These are phyloP conservation scores for Exophiala dermatitidis DNA, from an alignment of 2,329 filamentous ascomycete genomes.

Conservation along the genomic window DNA sequence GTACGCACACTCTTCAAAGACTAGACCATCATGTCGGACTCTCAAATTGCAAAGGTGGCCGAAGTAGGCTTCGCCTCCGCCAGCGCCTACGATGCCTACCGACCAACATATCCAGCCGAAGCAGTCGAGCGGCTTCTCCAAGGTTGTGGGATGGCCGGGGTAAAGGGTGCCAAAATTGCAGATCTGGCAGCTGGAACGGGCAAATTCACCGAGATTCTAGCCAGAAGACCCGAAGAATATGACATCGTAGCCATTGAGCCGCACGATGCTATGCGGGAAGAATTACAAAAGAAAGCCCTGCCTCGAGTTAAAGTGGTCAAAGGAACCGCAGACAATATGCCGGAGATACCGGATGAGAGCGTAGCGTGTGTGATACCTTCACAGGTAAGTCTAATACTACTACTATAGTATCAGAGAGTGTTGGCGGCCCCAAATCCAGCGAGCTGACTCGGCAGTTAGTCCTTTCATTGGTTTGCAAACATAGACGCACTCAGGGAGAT, in stretches of 20 bases:
- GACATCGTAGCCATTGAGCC: constrained; percentile 58
- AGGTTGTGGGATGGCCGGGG: constrained; percentile 46
- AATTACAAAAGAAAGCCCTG: constrained; percentile 54
- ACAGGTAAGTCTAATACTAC: constrained; percentile 48
- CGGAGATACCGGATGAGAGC: constrained; percentile 45
- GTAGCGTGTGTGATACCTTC: constrained; percentile 60
- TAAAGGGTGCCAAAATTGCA: constrained; percentile 36
- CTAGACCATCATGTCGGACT: neutral
- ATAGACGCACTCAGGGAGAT: constrained; percentile 57
- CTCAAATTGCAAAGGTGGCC: constrained; percentile 26
- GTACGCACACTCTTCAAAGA: neutral
- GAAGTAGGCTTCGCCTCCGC: constrained; percentile 57
- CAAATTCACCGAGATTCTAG: constrained; percentile 61
- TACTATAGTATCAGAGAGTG: neutral
- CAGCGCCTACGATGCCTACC: constrained; percentile 57
- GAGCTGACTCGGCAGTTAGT: constrained; percentile 25
- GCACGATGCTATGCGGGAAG: constrained; percentile 57
- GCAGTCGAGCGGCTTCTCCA: constrained; percentile 54
- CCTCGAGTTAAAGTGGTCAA: constrained; percentile 48
- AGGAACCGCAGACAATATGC: constrained; percentile 53
- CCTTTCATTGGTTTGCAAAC: constrained; percentile 59
- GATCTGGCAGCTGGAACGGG: constrained; percentile 64
- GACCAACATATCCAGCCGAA: constrained; percentile 58
- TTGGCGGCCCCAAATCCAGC: neutral
- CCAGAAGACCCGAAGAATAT: constrained; percentile 52